Evolutionary conservation across 108 stramenopile genomes (phyloP).

Genomic region (Parietichytrium sp.): DNA sequence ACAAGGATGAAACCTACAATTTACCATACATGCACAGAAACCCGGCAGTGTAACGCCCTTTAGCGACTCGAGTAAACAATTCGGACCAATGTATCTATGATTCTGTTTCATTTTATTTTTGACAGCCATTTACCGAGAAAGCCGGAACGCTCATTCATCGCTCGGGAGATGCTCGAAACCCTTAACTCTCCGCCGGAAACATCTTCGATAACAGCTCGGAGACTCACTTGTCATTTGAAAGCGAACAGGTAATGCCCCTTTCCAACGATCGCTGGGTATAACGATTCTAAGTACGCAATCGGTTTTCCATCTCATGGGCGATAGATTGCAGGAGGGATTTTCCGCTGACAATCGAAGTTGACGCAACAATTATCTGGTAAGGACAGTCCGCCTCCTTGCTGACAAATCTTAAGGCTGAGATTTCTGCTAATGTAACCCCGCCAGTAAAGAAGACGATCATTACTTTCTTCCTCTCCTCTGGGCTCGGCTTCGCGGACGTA

Average conservation of each 20-base stretch:
- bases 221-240: no score
- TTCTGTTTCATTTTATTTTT: no score
- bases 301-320: constrained; percentile 1
- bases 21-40: constrained; percentile 63
- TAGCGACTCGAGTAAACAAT: no score
- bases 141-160: no score
- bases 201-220: no score
- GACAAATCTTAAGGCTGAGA: neutral
- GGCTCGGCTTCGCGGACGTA: neutral
- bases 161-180: no score
- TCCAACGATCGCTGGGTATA: no score
- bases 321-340: constrained; percentile 13
- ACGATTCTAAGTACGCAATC: neutral
- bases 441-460: constrained; percentile 34
- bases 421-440: constrained; percentile 26
- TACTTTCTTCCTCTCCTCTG: neutral
- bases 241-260: no score
- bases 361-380: constrained; percentile 12
- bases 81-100: no score
- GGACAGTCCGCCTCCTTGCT: neutral
- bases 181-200: no score
- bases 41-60: constrained; percentile 54
- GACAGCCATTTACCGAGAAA: no score
- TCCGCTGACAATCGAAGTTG: neutral
- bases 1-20: constrained; percentile 57